phyloP scores from a whole-genome alignment of 139 green algal genomes.

The Gonium pectorale region DNA sequence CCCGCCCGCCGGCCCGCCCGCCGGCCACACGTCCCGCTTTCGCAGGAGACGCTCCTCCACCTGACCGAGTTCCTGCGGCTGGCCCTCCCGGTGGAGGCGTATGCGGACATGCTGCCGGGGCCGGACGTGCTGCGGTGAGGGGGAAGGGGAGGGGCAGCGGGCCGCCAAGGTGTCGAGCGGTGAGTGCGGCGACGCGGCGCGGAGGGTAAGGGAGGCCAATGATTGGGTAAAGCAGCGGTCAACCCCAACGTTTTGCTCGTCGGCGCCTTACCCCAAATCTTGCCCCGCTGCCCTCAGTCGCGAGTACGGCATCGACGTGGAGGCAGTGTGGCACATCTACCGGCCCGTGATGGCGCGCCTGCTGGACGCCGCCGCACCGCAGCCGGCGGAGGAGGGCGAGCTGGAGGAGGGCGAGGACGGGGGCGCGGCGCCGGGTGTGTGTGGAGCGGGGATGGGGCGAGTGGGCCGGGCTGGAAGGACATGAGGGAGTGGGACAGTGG shows the following conservation, averaged over 20 bases:
- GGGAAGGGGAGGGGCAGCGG: neutral
- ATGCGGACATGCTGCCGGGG: slow-evolving; percentile 68
- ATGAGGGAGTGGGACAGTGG: no score
- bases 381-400: slow-evolving; percentile 53
- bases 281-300: no score
- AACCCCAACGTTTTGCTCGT: no score
- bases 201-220: no score
- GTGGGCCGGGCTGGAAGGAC: no score
- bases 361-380: slow-evolving; percentile 25
- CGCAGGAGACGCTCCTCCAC: slow-evolving; percentile 43
- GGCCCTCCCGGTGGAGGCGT: slow-evolving; percentile 62
- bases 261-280: no score
- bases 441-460: neutral
- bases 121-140: slow-evolving; percentile 59
- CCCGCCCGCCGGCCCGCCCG: no score
- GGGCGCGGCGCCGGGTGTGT: slow-evolving; percentile 11
- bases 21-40: no score
- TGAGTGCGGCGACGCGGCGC: neutral
- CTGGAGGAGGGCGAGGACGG: slow-evolving; percentile 52
- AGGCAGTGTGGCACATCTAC: slow-evolving; percentile 80
- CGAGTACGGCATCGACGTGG: slow-evolving; percentile 76
- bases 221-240: no score
- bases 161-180: neutral
- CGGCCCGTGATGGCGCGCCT: slow-evolving; percentile 64
- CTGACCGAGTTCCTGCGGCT: slow-evolving; percentile 72